Base-by-base conservation (phyloP, 1,139 yeast species). In the Sugiyamaella grinbergsii region DNA sequence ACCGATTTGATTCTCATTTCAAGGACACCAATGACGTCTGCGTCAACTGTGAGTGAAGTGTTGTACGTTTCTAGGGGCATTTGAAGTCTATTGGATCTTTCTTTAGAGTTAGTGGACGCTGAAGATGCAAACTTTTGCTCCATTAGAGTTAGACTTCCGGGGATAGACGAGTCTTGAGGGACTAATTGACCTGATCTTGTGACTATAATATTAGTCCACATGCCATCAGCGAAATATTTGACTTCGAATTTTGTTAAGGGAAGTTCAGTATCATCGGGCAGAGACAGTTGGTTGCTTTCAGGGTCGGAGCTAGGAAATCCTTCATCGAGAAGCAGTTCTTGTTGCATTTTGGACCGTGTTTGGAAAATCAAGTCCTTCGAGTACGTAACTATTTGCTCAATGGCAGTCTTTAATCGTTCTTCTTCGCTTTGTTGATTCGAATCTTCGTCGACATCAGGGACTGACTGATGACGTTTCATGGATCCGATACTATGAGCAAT, bases 161-260 rank as follows among this genome's bases (percentile, higher is more conserved):
- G 51, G 11, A 43, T 29, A 13, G 48, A 43, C 7, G 49, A 40
- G 16, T 44, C 49, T 22, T 44, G 47, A 7, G 50, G 42, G 10
- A 51, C 50, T 15, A 50, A 31, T 23, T 54, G 56, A 18, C 63
- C 63, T n/a, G 53, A 31, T n/a, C 54, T 43, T 18, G 51, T 54
- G 18, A 61, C 58, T 23, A 36, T 50, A 11, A 59, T 55, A 26
- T 57, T 56, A 3, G 52, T 32, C 62, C 64, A 62, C 20, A 51
- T 49, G 18, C 63, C 63, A n/a, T 58, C 58, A 10, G 52, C 54
- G 43, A 54, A 61, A 44, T 60, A 62, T 20, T 55, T 51, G 29
- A 62, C 65, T 5, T 58, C 53, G 47, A 58, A 63, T 13, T 49
- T 34, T 2, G 49, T 42, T 2, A 57, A 56, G 5, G 58, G 58